phyloP scores from a whole-genome alignment of 805 yeast genomes.

The Barnettozyma sp. region DNA sequence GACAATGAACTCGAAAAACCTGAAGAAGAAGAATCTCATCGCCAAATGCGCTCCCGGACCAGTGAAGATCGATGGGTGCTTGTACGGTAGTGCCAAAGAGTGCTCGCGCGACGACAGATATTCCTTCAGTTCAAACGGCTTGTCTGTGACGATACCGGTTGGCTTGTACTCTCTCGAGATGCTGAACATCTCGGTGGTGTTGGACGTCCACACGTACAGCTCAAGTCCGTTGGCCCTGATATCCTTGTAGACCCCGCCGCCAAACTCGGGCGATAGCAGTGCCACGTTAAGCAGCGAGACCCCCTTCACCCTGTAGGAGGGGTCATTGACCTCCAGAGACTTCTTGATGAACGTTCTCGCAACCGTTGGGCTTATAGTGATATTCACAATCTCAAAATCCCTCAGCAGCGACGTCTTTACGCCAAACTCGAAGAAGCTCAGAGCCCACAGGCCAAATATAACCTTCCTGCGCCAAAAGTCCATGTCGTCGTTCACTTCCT shows the following conservation, averaged over 20 bases:
- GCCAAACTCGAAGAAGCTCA: conserved; percentile 39
- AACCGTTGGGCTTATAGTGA: conserved; percentile 28
- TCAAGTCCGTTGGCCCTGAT: conserved; percentile 28
- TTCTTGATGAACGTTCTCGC: conserved; percentile 29
- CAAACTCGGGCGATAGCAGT: conserved; percentile 38
- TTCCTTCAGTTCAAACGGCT: conserved; percentile 22
- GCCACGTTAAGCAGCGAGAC: conserved; percentile 43
- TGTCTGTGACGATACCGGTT: conserved; percentile 38
- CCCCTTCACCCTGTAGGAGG: conserved; percentile 32
- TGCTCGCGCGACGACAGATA: conserved; percentile 9
- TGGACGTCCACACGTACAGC: conserved; percentile 49
- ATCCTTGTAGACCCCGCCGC: conserved; percentile 22
- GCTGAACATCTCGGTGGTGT: conserved; percentile 30
- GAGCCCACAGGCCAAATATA: conserved; percentile 48
- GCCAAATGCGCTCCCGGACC: conserved; percentile 2
- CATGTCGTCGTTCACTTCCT: conserved; percentile 32
- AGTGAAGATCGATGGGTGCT: conserved; percentile 10
- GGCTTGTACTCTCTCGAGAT: conserved; percentile 30
- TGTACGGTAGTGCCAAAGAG: neutral
- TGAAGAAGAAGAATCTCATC: conserved; percentile 11
- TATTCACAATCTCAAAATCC: conserved; percentile 31
- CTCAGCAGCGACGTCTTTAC: conserved; percentile 32
- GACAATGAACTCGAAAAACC: conserved; percentile 19
- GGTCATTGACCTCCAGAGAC: conserved; percentile 1
- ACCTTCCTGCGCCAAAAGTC: conserved; percentile 38